Conservation (phyloP, 352 stramenopile genomes). For the Phytopythium cucurbitacearum region DNA sequence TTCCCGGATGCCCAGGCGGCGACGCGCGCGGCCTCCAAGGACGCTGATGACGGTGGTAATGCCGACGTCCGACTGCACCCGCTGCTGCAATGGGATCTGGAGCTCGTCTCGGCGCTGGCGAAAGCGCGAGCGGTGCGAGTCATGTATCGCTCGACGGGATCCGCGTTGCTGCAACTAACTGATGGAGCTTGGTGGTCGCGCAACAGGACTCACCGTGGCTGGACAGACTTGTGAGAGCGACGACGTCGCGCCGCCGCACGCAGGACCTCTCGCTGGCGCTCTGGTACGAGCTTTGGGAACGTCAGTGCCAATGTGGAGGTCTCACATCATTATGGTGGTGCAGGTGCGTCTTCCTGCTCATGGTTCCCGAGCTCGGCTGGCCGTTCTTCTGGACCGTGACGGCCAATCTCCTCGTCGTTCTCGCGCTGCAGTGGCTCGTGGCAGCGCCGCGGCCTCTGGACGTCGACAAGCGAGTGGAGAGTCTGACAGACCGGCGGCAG, state of each 20-base stretch:
- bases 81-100: slow-evolving; percentile 56
- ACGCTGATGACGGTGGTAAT: slow-evolving; percentile 8
- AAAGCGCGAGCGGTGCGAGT: slow-evolving; percentile 29
- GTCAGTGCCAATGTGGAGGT: background rate
- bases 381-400: slow-evolving; percentile 67
- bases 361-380: slow-evolving; percentile 50
- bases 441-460: slow-evolving; percentile 48
- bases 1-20: slow-evolving; percentile 2
- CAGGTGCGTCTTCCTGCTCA: slow-evolving; percentile 63
- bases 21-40: background rate
- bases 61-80: slow-evolving; percentile 29
- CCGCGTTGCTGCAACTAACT: too few species aligned
- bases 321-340: background rate
- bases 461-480: slow-evolving; percentile 26
- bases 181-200: background rate
- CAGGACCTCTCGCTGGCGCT: slow-evolving; percentile 63
- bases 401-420: slow-evolving; percentile 45
- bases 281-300: slow-evolving; percentile 26
- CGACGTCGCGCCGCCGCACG: slow-evolving; percentile 46
- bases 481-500: slow-evolving; percentile 16
- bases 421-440: slow-evolving; percentile 42
- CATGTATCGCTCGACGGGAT: background rate
- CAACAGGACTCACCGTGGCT: slow-evolving; percentile 25
- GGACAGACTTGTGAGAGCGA: slow-evolving; percentile 32
- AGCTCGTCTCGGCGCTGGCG: slow-evolving; percentile 28